Conservation (phyloP, 2,329 filamentous ascomycete genomes). For the Aspergillus transmontanensis region DNA sequence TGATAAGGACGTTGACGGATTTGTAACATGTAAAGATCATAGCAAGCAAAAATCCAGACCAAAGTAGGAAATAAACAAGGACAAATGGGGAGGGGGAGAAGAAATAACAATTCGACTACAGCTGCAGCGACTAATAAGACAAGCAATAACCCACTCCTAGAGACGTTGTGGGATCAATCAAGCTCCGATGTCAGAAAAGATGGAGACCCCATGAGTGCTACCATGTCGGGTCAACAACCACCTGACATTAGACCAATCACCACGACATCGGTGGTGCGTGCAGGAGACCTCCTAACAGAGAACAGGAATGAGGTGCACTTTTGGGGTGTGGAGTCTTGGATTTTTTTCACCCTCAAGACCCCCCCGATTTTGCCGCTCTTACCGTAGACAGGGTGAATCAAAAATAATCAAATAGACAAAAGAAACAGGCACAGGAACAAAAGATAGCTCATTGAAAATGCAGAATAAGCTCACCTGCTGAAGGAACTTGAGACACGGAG, state of each 20-base stretch:
- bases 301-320: neutral
- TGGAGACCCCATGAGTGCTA: neutral
- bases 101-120: neutral
- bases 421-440: neutral
- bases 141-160: neutral
- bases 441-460: neutral
- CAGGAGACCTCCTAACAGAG: neutral
- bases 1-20: neutral
- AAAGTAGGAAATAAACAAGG: neutral
- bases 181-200: neutral
- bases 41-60: neutral
- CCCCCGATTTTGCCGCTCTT: neutral
- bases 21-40: neutral
- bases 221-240: neutral
- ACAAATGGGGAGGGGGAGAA: neutral
- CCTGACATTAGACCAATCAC: constrained; percentile 6
- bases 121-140: neutral
- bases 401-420: neutral
- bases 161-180: neutral
- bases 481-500: constrained; percentile 7
- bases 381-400: neutral
- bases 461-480: constrained; percentile 21
- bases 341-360: neutral
- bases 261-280: neutral
- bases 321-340: neutral